Conservation (phyloP, 75 land plant species). For the Chamaecyparis obtusa region DNA sequence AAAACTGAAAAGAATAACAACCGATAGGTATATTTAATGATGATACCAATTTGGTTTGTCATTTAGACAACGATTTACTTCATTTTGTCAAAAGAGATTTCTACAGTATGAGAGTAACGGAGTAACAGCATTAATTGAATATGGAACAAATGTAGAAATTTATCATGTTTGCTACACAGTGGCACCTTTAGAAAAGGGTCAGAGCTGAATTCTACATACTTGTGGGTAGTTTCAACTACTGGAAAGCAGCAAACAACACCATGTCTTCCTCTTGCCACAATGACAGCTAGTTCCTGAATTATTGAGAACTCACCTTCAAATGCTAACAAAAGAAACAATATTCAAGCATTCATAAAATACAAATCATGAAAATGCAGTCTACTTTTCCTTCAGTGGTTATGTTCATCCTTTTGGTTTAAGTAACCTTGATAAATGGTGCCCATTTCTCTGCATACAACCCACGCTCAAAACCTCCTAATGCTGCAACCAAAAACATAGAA, state of each 20-base stretch:
- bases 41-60: not conserved
- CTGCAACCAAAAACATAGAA: slow-evolving; percentile 40
- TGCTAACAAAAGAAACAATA: not conserved
- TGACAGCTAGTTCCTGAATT: slow-evolving; percentile 80
- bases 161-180: not conserved
- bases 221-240: slow-evolving; percentile 93
- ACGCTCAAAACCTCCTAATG: slow-evolving; percentile 82
- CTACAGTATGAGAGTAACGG: not conserved
- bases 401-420: not conserved
- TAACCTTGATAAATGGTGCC: slow-evolving; percentile 94
- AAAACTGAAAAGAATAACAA: not conserved
- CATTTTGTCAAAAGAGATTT: not conserved
- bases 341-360: not conserved
- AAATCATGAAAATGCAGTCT: not conserved
- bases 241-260: slow-evolving; percentile 66
- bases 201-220: slow-evolving; percentile 31
- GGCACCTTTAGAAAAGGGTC: not conserved
- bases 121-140: not conserved
- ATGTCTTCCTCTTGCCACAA: slow-evolving; percentile 91
- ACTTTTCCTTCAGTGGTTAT: not conserved
- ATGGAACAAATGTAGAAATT: not conserved
- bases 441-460: slow-evolving; percentile 93
- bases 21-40: not conserved
- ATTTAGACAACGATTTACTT: not conserved
- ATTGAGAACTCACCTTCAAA: not conserved